phyloP scores from a whole-genome alignment of 2,329 filamentous ascomycete species.

The Arthrobotrys iridis region DNA sequence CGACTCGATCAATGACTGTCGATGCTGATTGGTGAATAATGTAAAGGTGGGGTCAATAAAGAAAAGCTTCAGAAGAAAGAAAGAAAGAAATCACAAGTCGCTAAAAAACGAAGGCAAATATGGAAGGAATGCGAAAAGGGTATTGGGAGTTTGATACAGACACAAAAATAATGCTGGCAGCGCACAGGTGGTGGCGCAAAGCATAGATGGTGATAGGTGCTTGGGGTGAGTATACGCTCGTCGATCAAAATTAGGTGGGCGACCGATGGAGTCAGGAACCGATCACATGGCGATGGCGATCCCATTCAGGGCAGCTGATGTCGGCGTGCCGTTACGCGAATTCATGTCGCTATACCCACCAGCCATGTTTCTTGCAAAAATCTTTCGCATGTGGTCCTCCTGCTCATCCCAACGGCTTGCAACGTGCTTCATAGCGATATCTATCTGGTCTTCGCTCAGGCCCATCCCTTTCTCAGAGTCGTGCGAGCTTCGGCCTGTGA shows the following conservation, averaged over 20 bases:
- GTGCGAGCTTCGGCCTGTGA: conserved; percentile 39
- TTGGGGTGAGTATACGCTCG: background rate
- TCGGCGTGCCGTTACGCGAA: conserved; percentile 44
- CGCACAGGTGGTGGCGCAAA: background rate
- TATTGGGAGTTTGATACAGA: conserved; percentile 19
- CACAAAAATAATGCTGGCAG: background rate
- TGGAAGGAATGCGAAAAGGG: conserved; percentile 31
- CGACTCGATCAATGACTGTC: conserved; percentile 28
- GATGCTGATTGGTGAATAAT: background rate
- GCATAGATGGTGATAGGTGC: background rate
- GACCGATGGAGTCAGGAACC: background rate
- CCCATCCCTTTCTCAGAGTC: conserved; percentile 49
- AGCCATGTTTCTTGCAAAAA: conserved; percentile 29
- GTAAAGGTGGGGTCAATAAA: conserved; percentile 15
- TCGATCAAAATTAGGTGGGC: background rate
- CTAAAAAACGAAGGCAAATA: conserved; percentile 43
- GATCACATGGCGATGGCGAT: conserved; percentile 46
- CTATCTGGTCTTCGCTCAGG: conserved; percentile 49
- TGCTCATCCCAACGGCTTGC: conserved; percentile 48
- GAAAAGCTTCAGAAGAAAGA: no score
- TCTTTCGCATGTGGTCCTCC: conserved; percentile 20
- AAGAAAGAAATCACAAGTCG: conserved; percentile 22
- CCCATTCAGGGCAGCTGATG: conserved; percentile 35
- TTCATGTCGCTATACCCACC: conserved; percentile 29
- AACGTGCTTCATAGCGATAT: conserved; percentile 45